Conservation (phyloP, 257 asterid species). For the Solanum corneliomulleri region DNA sequence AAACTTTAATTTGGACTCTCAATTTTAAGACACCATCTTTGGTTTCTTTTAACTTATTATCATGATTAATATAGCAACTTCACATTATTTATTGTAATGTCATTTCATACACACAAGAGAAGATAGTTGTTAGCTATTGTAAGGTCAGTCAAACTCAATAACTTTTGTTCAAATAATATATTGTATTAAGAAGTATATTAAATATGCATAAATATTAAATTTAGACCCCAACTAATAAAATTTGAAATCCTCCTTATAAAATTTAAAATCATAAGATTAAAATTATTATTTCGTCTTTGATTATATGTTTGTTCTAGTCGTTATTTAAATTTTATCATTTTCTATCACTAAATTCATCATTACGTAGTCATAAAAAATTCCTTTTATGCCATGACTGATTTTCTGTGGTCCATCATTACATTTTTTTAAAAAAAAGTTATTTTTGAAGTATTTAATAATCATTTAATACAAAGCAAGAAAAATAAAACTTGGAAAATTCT, state of each 20-base stretch:
- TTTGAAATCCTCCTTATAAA: neutral
- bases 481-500: too few relatives aligned
- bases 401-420: neutral
- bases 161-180: too few relatives aligned
- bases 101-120: neutral
- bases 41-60: neutral
- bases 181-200: too few relatives aligned
- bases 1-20: neutral
- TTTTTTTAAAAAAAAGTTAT: too few relatives aligned
- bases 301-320: neutral
- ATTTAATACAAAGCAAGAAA: neutral
- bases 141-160: too few relatives aligned
- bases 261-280: neutral
- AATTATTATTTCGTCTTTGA: too few relatives aligned
- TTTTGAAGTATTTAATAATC: neutral
- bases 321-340: too few relatives aligned
- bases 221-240: neutral
- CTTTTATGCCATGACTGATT: neutral
- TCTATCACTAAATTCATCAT: neutral
- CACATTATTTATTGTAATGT: neutral
- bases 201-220: too few relatives aligned
- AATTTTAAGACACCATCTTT: neutral
- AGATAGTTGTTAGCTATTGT: neutral
- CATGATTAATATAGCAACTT: neutral
- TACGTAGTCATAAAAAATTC: too few relatives aligned